Base-by-base conservation (phyloP, 768 basidiomycete genomes). In the Kwoniella newhampshirensis region DNA sequence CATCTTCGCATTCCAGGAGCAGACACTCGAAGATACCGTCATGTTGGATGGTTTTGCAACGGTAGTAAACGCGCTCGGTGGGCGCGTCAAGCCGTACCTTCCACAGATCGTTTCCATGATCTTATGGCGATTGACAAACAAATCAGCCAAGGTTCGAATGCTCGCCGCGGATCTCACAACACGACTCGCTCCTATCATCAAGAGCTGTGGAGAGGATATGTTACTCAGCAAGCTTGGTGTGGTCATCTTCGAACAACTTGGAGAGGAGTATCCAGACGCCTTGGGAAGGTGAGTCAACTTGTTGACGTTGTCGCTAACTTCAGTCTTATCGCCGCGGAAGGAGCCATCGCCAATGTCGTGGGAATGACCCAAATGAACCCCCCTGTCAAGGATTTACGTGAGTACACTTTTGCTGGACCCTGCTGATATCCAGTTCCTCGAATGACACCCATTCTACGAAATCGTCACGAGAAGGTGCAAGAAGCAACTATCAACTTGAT, bases 341-440 rank as follows among this genome's bases (percentile, higher is more conserved):
- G 91, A 62, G 96, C 96, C 45, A 98, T 99, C 70, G 96, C 96
- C 64, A 98, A 98, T 68, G 96, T 98, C 47, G 96, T 99, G 62
- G 96, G 96, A 78, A 99, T 98, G 96, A 96, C 96, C 9, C 91
- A 97, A 77, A 99, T 99, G 96, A 97, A 96, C 75, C 96, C 96
- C 13, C 96, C 96, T 0, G 93, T 99, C 25, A 99, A 99, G 77
- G 96, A 99, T 82, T 85, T 99, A 56, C 75, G 93, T 96, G 77
- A 84, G 93, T 86, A 50, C 57, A 27, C 32, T 39, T 21, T 30
- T 20, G 1, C 20, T 23, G 43, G 36, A 57, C 25, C 11, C 55
- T 11, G 47, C 69, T 77, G 51, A 75, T 48, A 20, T 50, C 1
- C 73, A 97, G 91, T 99, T 36, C 96, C 96, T 21, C 90, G 96